phyloP scores from a whole-genome alignment of 2,329 filamentous ascomycete species.

The Ophiostoma piceae region DNA sequence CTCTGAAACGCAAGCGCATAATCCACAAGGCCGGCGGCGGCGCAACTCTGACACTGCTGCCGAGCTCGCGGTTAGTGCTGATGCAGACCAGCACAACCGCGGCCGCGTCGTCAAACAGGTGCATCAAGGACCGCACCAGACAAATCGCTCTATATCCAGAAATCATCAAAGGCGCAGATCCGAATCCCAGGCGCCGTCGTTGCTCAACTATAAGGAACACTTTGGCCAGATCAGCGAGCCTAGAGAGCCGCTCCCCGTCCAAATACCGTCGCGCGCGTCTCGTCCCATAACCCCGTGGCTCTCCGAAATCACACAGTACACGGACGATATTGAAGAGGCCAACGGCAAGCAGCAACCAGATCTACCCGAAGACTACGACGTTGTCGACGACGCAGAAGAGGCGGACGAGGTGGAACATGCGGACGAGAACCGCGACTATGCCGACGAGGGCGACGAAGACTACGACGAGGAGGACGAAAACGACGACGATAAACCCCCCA shows the following conservation, averaged over 20 bases:
- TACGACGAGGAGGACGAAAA: slow-evolving; percentile 9
- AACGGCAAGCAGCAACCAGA: background rate
- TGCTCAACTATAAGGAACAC: slow-evolving; percentile 16
- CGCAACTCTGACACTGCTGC: slow-evolving; percentile 30
- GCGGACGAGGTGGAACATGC: background rate
- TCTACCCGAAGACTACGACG: background rate
- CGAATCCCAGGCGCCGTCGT: slow-evolving; percentile 22
- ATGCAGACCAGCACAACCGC: slow-evolving; percentile 9
- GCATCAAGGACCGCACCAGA: slow-evolving; percentile 12
- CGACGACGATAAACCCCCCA: background rate
- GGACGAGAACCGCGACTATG: background rate
- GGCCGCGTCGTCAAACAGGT: slow-evolving; percentile 16
- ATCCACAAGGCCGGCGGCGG: slow-evolving; percentile 25
- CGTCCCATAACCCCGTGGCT: slow-evolving; percentile 26
- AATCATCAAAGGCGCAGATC: slow-evolving; percentile 22
- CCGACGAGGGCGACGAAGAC: background rate
- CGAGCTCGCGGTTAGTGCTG: slow-evolving; percentile 14
- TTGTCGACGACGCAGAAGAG: background rate
- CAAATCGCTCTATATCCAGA: background rate
- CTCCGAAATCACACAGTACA: slow-evolving; percentile 19
- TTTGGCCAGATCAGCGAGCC: slow-evolving; percentile 12
- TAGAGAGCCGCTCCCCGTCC: background rate
- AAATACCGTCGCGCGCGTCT: background rate
- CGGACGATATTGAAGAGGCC: background rate
- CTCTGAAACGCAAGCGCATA: slow-evolving; percentile 23